Evolutionary conservation across 2,329 filamentous ascomycete genomes (phyloP).

Genomic region (Beauveria caledonica): DNA sequence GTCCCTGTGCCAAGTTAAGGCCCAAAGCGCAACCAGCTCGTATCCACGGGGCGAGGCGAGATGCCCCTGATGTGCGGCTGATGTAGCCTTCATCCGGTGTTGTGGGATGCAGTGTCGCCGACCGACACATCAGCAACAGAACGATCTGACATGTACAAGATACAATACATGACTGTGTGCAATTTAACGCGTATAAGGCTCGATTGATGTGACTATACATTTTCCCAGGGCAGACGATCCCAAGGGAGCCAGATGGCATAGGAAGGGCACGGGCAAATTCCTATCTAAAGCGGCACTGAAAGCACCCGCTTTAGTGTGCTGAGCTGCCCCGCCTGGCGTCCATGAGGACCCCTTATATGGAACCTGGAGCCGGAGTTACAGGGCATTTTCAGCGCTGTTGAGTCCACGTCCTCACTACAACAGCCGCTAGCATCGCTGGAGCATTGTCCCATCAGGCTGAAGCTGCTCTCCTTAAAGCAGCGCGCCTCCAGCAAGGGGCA

Average conservation of each 20-base stretch:
- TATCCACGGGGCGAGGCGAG: neutral
- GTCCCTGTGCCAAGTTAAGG: no score
- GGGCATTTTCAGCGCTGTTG: neutral
- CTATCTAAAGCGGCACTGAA: neutral
- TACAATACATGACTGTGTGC: neutral
- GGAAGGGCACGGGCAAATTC: neutral
- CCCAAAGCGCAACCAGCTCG: neutral
- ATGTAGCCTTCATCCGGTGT: constrained; percentile 1
- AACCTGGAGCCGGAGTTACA: neutral
- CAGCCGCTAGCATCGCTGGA: neutral
- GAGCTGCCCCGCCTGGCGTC: neutral
- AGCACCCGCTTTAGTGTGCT: neutral
- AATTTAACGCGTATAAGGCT: neutral
- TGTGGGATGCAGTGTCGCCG: neutral
- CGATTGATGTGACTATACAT: neutral
- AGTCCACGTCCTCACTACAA: no score
- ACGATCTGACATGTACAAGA: neutral
- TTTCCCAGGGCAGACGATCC: neutral
- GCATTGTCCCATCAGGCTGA: neutral
- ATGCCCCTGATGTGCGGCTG: neutral
- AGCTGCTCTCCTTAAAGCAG: neutral
- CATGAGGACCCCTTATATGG: neutral
- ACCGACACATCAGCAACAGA: neutral
- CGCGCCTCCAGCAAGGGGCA: neutral
- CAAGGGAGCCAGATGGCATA: neutral